Evolutionary conservation across 139 green algal genomes (phyloP).

Genomic region (Edaphochlamys debaryana): DNA sequence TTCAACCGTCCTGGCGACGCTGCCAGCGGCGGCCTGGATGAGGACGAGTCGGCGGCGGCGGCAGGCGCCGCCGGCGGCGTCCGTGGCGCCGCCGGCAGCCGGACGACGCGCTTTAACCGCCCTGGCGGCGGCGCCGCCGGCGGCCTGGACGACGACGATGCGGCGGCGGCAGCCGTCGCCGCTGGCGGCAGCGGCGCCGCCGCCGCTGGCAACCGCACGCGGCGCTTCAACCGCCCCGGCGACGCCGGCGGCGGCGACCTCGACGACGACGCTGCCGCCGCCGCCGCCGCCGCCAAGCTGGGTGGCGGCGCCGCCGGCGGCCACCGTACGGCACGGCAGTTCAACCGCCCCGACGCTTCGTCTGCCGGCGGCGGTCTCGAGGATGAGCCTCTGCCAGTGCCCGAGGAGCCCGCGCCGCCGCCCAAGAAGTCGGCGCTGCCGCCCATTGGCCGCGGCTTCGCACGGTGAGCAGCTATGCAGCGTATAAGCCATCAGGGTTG

Average conservation of each 20-base stretch:
- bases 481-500: too few species aligned
- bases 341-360: constrained; percentile 3
- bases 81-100: neutral
- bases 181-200: neutral
- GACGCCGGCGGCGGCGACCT: neutral
- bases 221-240: constrained; percentile 15
- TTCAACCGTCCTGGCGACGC: constrained; percentile 10
- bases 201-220: neutral
- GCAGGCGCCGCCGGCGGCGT: neutral
- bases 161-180: too few species aligned
- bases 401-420: neutral
- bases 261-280: neutral
- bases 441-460: too few species aligned
- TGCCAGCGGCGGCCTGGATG: neutral
- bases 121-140: neutral
- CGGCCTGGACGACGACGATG: neutral
- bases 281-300: constrained; percentile 1
- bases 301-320: neutral
- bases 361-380: neutral
- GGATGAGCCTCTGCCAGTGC: neutral
- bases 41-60: neutral
- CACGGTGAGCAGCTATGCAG: too few species aligned
- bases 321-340: neutral
- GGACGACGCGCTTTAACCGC: constrained; percentile 8
- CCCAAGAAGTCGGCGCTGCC: too few species aligned